Evolutionary conservation across 805 yeast species (phyloP).

Genomic region (Komagataella phaffii): DNA sequence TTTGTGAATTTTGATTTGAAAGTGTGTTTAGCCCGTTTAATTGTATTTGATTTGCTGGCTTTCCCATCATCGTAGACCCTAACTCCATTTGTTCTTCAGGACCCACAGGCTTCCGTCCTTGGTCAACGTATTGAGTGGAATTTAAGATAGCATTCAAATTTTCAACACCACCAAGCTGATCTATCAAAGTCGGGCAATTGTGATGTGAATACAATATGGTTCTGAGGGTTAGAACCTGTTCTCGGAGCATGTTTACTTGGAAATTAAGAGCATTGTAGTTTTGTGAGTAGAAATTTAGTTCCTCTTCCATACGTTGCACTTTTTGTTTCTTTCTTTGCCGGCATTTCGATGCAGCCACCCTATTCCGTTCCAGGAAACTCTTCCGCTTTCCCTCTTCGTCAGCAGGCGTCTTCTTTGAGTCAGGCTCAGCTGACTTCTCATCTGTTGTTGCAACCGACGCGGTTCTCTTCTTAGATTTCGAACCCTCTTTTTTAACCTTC

Average conservation of each 20-base stretch:
- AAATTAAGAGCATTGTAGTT: constrained; percentile 56
- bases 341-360: constrained; percentile 96
- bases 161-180: constrained; percentile 32
- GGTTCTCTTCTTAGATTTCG: constrained; percentile 2
- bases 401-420: constrained; percentile 28
- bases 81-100: not conserved
- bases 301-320: constrained; percentile 71
- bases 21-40: not conserved
- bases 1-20: not conserved
- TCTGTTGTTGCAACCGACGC: constrained; percentile 3
- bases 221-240: constrained; percentile 38
- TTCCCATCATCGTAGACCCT: not conserved
- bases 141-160: constrained; percentile 27
- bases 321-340: constrained; percentile 88
- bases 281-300: constrained; percentile 51
- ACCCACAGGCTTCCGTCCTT: constrained; percentile 1
- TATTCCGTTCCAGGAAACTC: constrained; percentile 77
- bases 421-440: constrained; percentile 22
- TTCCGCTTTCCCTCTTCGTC: constrained; percentile 65
- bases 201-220: constrained; percentile 35
- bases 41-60: not conserved
- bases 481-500: constrained; percentile 2
- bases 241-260: constrained; percentile 45
- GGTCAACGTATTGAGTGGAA: constrained; percentile 14
- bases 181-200: constrained; percentile 28